Base-by-base conservation (phyloP, 164 flowering plant species). In the Aristolochia contorta region DNA sequence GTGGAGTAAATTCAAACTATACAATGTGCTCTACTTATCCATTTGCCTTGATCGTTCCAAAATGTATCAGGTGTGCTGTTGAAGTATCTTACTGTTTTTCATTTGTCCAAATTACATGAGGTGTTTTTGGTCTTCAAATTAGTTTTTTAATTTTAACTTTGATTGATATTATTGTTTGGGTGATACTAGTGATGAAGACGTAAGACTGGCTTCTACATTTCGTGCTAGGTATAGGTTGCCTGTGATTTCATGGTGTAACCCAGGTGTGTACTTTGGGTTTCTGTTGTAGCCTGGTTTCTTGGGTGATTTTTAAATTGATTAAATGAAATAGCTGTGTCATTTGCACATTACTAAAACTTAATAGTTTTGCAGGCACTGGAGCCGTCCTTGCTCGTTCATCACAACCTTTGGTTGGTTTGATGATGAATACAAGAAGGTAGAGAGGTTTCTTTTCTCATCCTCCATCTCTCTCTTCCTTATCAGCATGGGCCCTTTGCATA, bases 331-430 rank as follows among this genome's bases (percentile, higher is more conserved):
- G 43, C 10, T 37, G 1, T 37, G 3, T 37, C 43, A 37, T 37
- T 37, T 37, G 43, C 43, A 37, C 43, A 7, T n/a, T n/a, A 10
- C 43, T 12, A 41, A 45, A 16, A 10, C 6, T 50, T 49, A 21
- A 7, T 23, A 18, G 21, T 60, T 37, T 33, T 67, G 52, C 63
- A 93, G 99, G 53, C 56, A 80, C 83, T 67, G 96, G 97, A 62
- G 99, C 99, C 67, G 96, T 87, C 59, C 82, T 94, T 70, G 99
- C 99, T 57, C 92, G 99, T 37, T 94, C 99, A 60, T 91, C 99
- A 47, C 99, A 94, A 74, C 99, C 99, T 48, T 67, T 91, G 64
- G 89, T 94, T 79, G 99, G 99, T 67, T 83, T 93, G 54, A 85
- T 94, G 96, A 93, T 90, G 97, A 94, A 87, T 71, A 79, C 83